phyloP scores from a whole-genome alignment of 2,329 filamentous ascomycete species.

The Penicillium digitatum region DNA sequence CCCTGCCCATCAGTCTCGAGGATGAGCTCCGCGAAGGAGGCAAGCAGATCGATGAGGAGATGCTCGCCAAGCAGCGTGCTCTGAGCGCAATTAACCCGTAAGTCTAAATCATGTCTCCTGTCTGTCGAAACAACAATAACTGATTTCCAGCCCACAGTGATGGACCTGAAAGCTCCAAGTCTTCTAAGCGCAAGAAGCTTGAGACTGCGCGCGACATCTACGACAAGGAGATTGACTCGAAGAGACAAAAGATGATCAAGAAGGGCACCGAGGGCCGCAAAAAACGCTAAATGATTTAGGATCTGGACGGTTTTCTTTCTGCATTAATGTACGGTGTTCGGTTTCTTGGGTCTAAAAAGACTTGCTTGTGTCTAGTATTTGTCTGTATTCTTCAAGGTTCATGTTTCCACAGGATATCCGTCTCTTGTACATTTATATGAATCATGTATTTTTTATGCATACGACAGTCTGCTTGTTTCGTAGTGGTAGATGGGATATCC shows the following conservation, averaged over 20 bases:
- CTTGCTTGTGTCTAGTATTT: conserved; percentile 6
- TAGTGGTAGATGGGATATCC: neutral
- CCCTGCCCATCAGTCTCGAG: conserved; percentile 66
- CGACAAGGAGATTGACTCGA: conserved; percentile 42
- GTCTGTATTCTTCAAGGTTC: conserved; percentile 11
- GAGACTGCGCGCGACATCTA: conserved; percentile 51
- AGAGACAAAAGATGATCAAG: conserved; percentile 45
- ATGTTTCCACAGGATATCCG: conserved; percentile 5
- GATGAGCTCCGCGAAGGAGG: conserved; percentile 83
- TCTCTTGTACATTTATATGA: conserved; percentile 26
- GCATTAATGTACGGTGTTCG: conserved; percentile 15
- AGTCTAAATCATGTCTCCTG: conserved; percentile 36
- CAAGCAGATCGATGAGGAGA: conserved; percentile 65
- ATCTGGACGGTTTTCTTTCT: conserved; percentile 8
- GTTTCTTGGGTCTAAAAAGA: conserved; percentile 6
- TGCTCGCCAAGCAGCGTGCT: conserved; percentile 76
- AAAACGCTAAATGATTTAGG: conserved; percentile 11
- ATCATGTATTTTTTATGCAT: conserved; percentile 10
- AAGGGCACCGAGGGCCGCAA: conserved; percentile 42
- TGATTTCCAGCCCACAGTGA: conserved; percentile 42
- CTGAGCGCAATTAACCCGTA: conserved; percentile 88
- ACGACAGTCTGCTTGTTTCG: neutral
- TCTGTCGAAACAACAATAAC: conserved; percentile 36
- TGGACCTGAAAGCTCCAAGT: conserved; percentile 56
- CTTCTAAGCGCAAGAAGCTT: conserved; percentile 70